Conservation (phyloP, 306 rosid species). For the Sechiopsis laciniata region DNA sequence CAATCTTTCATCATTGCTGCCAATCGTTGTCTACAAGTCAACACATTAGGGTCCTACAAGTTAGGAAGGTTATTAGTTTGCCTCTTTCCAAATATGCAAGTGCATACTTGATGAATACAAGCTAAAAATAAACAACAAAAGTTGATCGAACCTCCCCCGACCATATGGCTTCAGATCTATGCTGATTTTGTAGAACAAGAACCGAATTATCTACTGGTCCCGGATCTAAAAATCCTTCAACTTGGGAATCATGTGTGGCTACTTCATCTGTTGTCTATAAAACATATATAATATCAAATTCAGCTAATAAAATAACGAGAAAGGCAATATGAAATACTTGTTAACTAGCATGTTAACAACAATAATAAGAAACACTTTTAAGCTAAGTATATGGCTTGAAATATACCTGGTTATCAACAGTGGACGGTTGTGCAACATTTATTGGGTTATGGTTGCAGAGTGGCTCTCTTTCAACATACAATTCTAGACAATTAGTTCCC, state of each 20-base stretch:
- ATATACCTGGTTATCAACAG: constrained; percentile 21
- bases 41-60: constrained; percentile 25
- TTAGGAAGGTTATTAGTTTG: background rate
- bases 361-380: background rate
- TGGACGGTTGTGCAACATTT: constrained; percentile 13
- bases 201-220: constrained; percentile 24
- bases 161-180: constrained; percentile 26
- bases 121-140: background rate
- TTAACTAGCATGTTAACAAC: background rate
- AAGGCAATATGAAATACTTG: background rate
- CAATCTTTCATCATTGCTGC: constrained; percentile 25
- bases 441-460: constrained; percentile 7
- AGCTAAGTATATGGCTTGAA: background rate
- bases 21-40: constrained; percentile 28
- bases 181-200: constrained; percentile 28
- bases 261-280: constrained; percentile 16
- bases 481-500: constrained; percentile 26
- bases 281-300: background rate
- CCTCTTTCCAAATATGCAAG: background rate
- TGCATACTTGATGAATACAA: background rate
- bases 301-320: background rate
- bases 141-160: constrained; percentile 24
- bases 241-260: constrained; percentile 18
- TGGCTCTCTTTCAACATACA: constrained; percentile 25
- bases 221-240: constrained; percentile 26